Conservation (phyloP, 768 basidiomycete species). For the Agaricus subrufescens region DNA sequence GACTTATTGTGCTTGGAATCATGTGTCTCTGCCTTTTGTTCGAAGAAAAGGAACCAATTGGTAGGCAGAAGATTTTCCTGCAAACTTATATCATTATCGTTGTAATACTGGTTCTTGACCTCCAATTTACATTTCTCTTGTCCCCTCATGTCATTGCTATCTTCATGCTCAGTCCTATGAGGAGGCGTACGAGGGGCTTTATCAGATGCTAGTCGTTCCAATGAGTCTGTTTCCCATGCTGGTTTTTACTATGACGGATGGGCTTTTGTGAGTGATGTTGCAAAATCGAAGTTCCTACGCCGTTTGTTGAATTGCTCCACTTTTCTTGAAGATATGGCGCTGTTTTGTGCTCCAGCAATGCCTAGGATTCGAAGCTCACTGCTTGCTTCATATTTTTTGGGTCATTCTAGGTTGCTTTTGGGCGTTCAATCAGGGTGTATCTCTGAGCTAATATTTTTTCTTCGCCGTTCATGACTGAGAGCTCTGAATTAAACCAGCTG, state of each 20-base stretch:
- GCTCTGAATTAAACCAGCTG: not conserved
- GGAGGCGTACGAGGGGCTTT: not conserved
- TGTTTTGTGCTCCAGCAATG: too few relatives aligned
- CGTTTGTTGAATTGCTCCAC: not conserved
- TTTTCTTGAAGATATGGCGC: not conserved
- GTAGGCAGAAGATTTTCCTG: not conserved
- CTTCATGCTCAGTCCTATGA: not conserved
- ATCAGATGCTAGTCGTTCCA: not conserved
- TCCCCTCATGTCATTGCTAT: not conserved
- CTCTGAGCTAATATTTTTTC: not conserved
- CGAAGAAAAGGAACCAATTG: not conserved
- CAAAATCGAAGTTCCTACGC: too few relatives aligned
- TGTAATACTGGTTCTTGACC: not conserved
- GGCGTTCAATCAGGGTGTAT: not conserved
- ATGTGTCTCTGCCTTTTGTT: not conserved
- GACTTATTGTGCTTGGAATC: not conserved
- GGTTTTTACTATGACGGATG: not conserved
- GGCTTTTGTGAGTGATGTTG: not conserved
- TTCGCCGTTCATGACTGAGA: not conserved
- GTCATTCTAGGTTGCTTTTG: not conserved
- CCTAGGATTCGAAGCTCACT: too few relatives aligned
- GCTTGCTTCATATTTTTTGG: not conserved
- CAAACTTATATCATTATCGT: not conserved
- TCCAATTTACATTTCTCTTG: not conserved
- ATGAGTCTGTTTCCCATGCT: not conserved